These are phyloP conservation scores for Paramecium pentaurelia DNA, from an alignment of 73 alveolate species.

Conservation along the genomic window DNA sequence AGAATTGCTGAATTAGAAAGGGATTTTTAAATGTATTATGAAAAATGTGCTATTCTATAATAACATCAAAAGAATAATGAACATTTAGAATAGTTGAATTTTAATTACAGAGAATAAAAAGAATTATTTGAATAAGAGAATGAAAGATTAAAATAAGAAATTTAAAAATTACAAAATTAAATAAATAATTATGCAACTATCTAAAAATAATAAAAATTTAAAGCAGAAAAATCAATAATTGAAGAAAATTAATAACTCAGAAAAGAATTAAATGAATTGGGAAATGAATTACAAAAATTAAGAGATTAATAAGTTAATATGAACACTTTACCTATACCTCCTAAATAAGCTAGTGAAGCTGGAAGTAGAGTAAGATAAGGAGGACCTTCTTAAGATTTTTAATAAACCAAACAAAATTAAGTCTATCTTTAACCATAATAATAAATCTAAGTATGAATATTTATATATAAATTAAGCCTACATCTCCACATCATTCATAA, in stretches of 20 bases:
- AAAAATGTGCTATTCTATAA: background rate
- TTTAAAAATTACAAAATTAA: background rate
- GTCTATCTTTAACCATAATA: background rate
- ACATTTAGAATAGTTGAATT: conserved; percentile 1
- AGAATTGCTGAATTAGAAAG: background rate
- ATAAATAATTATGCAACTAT: background rate
- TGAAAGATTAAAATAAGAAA: background rate
- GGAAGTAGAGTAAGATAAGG: background rate
- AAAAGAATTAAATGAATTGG: background rate
- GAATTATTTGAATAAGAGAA: conserved; percentile 7
- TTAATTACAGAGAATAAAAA: background rate
- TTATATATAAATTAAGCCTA: background rate
- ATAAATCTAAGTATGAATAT: background rate
- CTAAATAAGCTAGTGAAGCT: background rate
- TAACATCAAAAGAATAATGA: background rate
- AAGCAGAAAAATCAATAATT: background rate
- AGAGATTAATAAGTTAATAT: background rate
- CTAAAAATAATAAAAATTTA: background rate
- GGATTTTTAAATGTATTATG: background rate
- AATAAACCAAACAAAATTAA: background rate
- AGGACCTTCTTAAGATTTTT: background rate
- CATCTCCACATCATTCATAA: conserved; percentile 16
- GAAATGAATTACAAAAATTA: background rate
- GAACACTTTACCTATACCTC: background rate
- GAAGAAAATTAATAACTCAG: background rate